phyloP scores from a whole-genome alignment of 176 grass and related monocot species.

The Avena insularis region DNA sequence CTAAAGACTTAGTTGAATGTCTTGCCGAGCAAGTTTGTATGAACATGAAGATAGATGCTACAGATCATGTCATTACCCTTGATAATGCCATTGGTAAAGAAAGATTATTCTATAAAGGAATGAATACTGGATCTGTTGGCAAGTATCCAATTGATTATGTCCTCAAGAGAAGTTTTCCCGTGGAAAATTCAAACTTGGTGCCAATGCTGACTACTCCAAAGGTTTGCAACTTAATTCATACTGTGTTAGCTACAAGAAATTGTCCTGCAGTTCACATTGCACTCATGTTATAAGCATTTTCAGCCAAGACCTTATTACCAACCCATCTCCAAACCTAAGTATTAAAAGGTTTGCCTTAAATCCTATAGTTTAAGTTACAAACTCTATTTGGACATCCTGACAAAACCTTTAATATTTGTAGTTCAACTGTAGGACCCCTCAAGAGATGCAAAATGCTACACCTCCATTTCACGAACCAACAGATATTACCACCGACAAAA shows the following conservation, averaged over 20 bases:
- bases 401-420: no score
- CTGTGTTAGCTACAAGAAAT: no score
- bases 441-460: background rate
- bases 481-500: background rate
- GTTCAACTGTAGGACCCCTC: no score
- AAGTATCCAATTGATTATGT: conserved; percentile 3
- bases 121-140: background rate
- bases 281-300: background rate
- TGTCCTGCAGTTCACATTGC: no score
- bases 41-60: background rate
- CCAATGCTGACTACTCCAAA: background rate
- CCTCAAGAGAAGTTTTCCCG: background rate
- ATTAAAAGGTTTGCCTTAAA: background rate
- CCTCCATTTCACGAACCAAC: background rate
- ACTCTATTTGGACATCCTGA: no score
- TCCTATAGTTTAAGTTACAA: background rate
- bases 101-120: background rate
- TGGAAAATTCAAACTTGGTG: background rate
- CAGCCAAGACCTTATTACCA: background rate
- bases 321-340: background rate
- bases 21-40: background rate
- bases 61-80: background rate
- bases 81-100: background rate
- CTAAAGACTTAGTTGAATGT: background rate
- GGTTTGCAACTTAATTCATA: background rate